Conservation (phyloP, 768 basidiomycete genomes). For the Candolleomyces efflorescens region DNA sequence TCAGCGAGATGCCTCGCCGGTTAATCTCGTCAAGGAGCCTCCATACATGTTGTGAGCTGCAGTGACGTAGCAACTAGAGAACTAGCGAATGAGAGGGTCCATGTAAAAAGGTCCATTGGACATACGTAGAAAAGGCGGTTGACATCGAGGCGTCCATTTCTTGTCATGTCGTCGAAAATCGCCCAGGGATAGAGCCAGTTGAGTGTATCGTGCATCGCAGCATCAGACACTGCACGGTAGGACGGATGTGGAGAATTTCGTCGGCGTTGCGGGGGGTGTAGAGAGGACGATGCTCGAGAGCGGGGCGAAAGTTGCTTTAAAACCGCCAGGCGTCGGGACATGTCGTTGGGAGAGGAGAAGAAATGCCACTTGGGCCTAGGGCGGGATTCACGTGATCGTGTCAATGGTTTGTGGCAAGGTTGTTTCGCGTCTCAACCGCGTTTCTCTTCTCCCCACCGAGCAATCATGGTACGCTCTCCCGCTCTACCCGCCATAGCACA, state of each 20-base stretch:
- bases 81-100: background rate
- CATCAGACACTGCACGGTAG: constrained; percentile 25
- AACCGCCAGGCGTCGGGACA: background rate
- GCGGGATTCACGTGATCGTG: background rate
- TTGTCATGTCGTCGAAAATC: constrained; percentile 65
- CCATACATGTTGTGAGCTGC: constrained; percentile 37
- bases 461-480: constrained; percentile 6
- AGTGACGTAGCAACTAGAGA: constrained; percentile 42
- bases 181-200: constrained; percentile 55
- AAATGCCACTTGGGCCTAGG: background rate
- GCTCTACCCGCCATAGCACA: background rate
- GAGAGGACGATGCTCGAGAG: background rate
- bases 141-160: constrained; percentile 33
- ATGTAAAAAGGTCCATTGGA: constrained; percentile 11
- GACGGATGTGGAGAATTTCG: background rate
- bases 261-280: background rate
- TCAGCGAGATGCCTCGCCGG: constrained; percentile 41
- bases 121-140: constrained; percentile 58
- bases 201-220: constrained; percentile 36
- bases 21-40: constrained; percentile 55
- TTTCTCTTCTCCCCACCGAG: constrained; percentile 2
- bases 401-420: background rate
- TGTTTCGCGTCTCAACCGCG: constrained; percentile 1
- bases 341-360: background rate
- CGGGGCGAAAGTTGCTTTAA: background rate